A percentile compares a stretch with the other conserved stretches of the same genome.
Conservation (phyloP, 345 rosid genomes). For the Citrus maxima region DNA sequence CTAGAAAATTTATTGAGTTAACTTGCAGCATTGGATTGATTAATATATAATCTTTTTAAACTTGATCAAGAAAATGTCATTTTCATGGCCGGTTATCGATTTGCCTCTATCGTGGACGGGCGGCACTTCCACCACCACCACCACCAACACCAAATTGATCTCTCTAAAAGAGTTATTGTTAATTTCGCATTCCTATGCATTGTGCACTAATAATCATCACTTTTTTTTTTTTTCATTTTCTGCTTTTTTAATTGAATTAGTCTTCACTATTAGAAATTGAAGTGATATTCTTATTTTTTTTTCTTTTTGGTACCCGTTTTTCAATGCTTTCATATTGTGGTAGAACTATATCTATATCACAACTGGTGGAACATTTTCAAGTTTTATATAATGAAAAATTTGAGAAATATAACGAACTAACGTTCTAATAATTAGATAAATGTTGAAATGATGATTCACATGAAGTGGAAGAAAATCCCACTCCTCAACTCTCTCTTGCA, state of each 20-base stretch:
- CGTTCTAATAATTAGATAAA: no score
- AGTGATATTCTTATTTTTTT: no score
- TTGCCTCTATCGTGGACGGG: slow-evolving; percentile 13
- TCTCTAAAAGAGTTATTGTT: background rate
- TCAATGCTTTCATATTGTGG: no score
- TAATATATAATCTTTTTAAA: background rate
- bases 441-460: background rate
- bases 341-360: no score
- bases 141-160: background rate
- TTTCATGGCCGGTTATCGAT: slow-evolving; percentile 17
- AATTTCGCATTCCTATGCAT: background rate
- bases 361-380: no score
- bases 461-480: background rate
- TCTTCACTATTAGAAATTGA: no score
- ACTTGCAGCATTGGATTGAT: slow-evolving; percentile 1
- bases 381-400: no score
- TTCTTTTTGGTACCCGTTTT: no score
- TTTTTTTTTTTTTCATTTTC: background rate
- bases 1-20: background rate
- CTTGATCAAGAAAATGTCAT: background rate
- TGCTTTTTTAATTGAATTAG: no score
- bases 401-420: no score
- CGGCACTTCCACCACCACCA: slow-evolving; percentile 20
- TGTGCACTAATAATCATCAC: no score
- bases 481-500: background rate